Percentiles rank a stretch among this genome's conserved stretches.
phyloP scores from a whole-genome alignment of 371 early-diverging fungal species.

The Actinomortierella ambigua region DNA sequence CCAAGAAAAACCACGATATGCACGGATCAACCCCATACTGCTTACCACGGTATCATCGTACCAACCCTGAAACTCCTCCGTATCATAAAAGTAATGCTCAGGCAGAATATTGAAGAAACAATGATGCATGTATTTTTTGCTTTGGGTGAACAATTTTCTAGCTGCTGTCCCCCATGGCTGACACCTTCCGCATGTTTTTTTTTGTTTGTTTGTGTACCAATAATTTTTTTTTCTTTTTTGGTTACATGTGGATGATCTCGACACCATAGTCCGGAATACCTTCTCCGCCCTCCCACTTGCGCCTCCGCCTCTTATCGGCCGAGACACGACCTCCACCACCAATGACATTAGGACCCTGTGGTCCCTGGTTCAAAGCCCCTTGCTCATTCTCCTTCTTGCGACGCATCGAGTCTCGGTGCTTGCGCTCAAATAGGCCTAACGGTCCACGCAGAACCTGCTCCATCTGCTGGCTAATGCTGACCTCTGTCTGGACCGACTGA shows the following conservation, averaged over 20 bases:
- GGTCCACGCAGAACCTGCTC: conserved; percentile 55
- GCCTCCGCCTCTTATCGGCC: conserved; percentile 52
- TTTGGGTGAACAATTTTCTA: too few species aligned
- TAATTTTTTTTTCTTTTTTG: neutral
- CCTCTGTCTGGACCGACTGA: conserved; percentile 48
- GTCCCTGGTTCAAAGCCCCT: conserved; percentile 9
- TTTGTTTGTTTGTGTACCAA: too few species aligned
- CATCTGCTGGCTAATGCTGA: conserved; percentile 48
- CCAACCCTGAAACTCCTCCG: too few species aligned
- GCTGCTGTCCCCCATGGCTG: too few species aligned
- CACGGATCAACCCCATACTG: too few species aligned
- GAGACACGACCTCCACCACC: conserved; percentile 9
- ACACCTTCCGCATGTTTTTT: too few species aligned
- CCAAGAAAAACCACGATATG: too few species aligned
- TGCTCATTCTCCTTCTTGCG: conserved; percentile 24
- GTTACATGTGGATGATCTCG: conserved; percentile 61
- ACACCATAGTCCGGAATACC: conserved; percentile 67
- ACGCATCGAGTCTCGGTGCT: conserved; percentile 42
- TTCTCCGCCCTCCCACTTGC: conserved; percentile 57
- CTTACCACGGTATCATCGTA: too few species aligned
- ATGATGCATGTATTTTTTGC: too few species aligned
- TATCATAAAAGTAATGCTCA: too few species aligned
- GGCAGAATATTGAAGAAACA: too few species aligned
- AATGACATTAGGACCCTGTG: conserved; percentile 7
- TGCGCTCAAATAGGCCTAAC: conserved; percentile 58